Percentiles rank a stretch among this genome's conserved stretches.
These are phyloP conservation scores for Xerocomellus chrysenteron DNA, from an alignment of 768 basidiomycete genomes.

Conservation along the genomic window DNA sequence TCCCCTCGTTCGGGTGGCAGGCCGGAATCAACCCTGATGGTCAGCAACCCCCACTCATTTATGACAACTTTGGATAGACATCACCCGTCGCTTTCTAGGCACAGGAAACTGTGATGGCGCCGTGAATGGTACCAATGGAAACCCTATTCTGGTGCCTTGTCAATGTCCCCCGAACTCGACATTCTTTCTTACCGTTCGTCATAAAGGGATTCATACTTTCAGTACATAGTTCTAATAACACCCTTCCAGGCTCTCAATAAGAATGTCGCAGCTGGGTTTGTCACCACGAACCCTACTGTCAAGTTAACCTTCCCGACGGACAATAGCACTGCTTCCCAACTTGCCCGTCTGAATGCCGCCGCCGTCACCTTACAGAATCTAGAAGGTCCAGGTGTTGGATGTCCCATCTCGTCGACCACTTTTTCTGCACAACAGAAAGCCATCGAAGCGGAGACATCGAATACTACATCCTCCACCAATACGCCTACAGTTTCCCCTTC, in stretches of 20 bases:
- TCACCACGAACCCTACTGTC: slow-evolving; percentile 63
- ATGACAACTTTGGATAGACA: neutral
- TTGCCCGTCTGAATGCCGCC: slow-evolving; percentile 57
- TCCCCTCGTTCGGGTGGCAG: slow-evolving; percentile 58
- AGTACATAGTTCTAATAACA: neutral
- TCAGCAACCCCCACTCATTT: slow-evolving; percentile 24
- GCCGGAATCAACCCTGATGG: slow-evolving; percentile 63
- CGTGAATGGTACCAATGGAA: slow-evolving; percentile 53
- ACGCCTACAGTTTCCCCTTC: slow-evolving; percentile 1
- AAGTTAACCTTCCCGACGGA: slow-evolving; percentile 63
- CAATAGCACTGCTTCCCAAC: slow-evolving; percentile 48
- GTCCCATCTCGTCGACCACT: slow-evolving; percentile 65
- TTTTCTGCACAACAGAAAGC: slow-evolving; percentile 41
- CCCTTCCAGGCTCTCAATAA: slow-evolving; percentile 41
- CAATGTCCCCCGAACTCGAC: slow-evolving; percentile 58
- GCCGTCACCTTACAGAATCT: slow-evolving; percentile 74
- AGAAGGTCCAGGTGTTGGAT: slow-evolving; percentile 63
- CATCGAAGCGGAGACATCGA: slow-evolving; percentile 19
- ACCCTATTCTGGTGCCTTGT: slow-evolving; percentile 62
- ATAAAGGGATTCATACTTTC: neutral
- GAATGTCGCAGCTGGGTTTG: slow-evolving; percentile 61
- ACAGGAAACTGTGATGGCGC: slow-evolving; percentile 73
- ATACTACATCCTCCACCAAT: neutral
- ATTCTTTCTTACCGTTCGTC: slow-evolving; percentile 49
- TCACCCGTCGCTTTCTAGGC: slow-evolving; percentile 27